Base-by-base conservation (phyloP, 2,329 filamentous ascomycete species). In the Claviceps capensis region DNA sequence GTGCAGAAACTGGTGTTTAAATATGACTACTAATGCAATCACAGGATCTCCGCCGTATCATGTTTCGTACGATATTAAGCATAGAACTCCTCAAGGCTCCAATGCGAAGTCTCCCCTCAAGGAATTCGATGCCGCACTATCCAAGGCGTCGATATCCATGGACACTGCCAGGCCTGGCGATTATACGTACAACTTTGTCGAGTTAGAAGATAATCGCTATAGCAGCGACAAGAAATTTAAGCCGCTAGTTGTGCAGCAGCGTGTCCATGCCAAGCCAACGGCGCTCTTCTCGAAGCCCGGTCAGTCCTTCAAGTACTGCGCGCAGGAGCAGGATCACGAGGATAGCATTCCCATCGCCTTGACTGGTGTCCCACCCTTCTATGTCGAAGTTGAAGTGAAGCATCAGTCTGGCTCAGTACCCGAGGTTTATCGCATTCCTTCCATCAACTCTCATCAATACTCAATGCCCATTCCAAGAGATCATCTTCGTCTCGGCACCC, bases 231-330 rank as follows among this genome's bases (percentile, higher is more conserved):
- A 77, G 55, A 79, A 79, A 57, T 83, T 84, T 61, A 72, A 74
- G 19, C 79, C 84, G 5, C 66, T 96, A 37, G 73, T 79, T 13
- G 73, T 98, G 36, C 81, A 85, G 59, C 93, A 98, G 66, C 84
- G 77, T 23, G 88, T 98, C 48, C 85, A 95, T 61, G 77, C 88
- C 14, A 86, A 85, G 53, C 93, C 93, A 1, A 81, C 83, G 2
- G 93, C 90, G 4, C 75, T 78, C 5, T 98, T 98, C 63, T 76
- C 78, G 53, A 87, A 87, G 58, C 88, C 90, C 3, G 90, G 90
- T 16, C 93, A 93, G 66, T 90, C 88, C 0, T 96, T 96, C 74
- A 95, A 93, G 65, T 95, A 91, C 68, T 98, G 93, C 70, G 85
- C 89, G 65, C 83, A 89, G 47, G 88, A 95, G 60, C 79, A 85